These are phyloP conservation scores for Somion occarium DNA, from an alignment of 1,284 basidiomycete genomes.

Conservation along the genomic window DNA sequence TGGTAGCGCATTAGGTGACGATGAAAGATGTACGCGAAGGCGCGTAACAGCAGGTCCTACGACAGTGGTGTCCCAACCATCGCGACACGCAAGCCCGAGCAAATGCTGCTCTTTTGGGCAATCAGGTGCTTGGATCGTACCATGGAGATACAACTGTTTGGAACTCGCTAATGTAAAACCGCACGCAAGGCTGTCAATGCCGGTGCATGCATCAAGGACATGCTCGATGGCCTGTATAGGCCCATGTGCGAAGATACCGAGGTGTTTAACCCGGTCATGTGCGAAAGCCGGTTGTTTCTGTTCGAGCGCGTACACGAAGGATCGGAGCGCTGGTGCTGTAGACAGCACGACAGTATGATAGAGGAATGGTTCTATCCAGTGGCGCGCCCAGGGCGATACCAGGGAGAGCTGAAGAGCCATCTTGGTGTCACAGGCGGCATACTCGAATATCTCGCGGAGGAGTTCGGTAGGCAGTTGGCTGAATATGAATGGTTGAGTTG, in stretches of 20 bases:
- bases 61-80: slow-evolving; percentile 30
- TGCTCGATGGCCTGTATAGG: slow-evolving; percentile 30
- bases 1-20: slow-evolving; percentile 2
- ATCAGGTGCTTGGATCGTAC: slow-evolving; percentile 18
- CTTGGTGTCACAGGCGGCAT: slow-evolving; percentile 27
- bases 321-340: slow-evolving; percentile 26
- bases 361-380: slow-evolving; percentile 32
- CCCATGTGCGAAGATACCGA: slow-evolving; percentile 31
- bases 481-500: slow-evolving; percentile 20
- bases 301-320: slow-evolving; percentile 29
- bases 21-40: slow-evolving; percentile 32
- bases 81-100: slow-evolving; percentile 32
- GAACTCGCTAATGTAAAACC: slow-evolving; percentile 32
- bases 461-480: slow-evolving; percentile 33
- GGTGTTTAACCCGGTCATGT: slow-evolving; percentile 23
- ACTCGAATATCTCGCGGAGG: slow-evolving; percentile 31
- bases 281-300: slow-evolving; percentile 24
- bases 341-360: slow-evolving; percentile 36
- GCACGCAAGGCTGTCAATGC: slow-evolving; percentile 33
- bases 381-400: slow-evolving; percentile 29
- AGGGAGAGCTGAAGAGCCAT: slow-evolving; percentile 30
- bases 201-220: slow-evolving; percentile 28
- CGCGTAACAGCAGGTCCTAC: slow-evolving; percentile 29
- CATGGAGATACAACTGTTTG: slow-evolving; percentile 14
- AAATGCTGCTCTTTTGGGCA: slow-evolving; percentile 32